Evolutionary conservation across 2,329 filamentous ascomycete genomes (phyloP).

Genomic region (Microascus cirrosus): DNA sequence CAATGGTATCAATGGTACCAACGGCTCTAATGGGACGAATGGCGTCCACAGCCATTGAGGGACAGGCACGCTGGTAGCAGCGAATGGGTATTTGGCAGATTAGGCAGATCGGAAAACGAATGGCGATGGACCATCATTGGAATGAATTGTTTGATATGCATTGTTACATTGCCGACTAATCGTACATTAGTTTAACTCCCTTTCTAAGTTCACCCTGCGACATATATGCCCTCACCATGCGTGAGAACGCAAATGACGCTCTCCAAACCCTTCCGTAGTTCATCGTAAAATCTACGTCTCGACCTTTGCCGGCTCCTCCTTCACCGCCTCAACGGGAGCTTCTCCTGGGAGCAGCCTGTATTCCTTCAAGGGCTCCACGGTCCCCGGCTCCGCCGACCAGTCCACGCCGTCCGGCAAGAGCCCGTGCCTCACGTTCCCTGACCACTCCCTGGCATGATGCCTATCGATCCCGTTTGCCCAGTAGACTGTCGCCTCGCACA

Average conservation of each 20-base stretch:
- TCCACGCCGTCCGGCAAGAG: slow-evolving; percentile 15
- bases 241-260: background rate
- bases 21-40: background rate
- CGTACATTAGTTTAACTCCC: slow-evolving; percentile 1
- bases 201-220: background rate
- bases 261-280: background rate
- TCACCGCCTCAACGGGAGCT: background rate
- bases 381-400: background rate
- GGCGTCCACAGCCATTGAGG: background rate
- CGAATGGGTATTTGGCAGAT: background rate
- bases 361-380: slow-evolving; percentile 2
- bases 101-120: background rate
- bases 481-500: slow-evolving; percentile 33
- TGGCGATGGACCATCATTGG: background rate
- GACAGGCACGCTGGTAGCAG: background rate
- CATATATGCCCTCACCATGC: background rate
- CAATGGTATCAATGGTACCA: background rate
- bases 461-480: slow-evolving; percentile 39
- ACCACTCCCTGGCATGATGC: slow-evolving; percentile 35
- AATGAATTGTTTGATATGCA: background rate
- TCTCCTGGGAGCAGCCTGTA: slow-evolving; percentile 9
- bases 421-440: slow-evolving; percentile 40
- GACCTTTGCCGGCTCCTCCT: background rate
- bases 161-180: slow-evolving; percentile 2
- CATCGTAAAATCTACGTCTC: background rate